Percentiles rank a stretch among this genome's conserved stretches.
phyloP scores from a whole-genome alignment of 2,329 filamentous ascomycete genomes.

The Claviceps purpurea region DNA sequence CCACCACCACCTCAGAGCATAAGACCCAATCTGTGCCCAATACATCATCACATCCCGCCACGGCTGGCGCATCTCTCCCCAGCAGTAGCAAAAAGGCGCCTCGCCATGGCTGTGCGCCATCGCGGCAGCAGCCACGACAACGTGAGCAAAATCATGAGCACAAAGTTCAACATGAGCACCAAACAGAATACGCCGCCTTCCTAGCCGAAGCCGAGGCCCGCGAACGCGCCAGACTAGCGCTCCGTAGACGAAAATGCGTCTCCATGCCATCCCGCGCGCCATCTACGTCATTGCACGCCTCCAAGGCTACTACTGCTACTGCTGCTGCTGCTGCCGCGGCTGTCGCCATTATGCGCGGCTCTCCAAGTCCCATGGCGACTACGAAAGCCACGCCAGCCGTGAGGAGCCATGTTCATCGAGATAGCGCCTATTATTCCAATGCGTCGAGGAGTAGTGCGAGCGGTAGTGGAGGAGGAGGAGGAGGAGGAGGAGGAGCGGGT shows the following conservation, averaged over 20 bases:
- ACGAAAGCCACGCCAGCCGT: background rate
- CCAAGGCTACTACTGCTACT: background rate
- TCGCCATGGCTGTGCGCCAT: background rate
- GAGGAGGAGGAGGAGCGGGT: no score
- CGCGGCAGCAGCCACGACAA: background rate
- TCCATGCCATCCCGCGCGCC: background rate
- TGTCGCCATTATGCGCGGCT: background rate
- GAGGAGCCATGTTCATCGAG: background rate
- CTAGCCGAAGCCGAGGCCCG: slow-evolving; percentile 9
- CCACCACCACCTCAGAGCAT: no score
- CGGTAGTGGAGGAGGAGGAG: background rate
- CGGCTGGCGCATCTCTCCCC: background rate
- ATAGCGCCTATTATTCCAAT: slow-evolving; percentile 7
- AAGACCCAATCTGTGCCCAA: no score
- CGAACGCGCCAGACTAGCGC: slow-evolving; percentile 6
- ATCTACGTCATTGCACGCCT: background rate
- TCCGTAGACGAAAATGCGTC: background rate
- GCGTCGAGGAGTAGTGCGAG: slow-evolving; percentile 4
- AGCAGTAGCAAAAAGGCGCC: background rate
- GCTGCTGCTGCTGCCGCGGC: background rate
- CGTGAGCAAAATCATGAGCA: no score
- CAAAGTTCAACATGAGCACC: background rate
- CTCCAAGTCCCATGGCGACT: background rate
- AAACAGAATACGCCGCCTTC: slow-evolving; percentile 13
- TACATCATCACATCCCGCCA: background rate